A percentile compares a stretch with the other conserved stretches of the same genome.
These are phyloP conservation scores for Salvia splendens DNA, from an alignment of 257 asterid species.

Conservation along the genomic window DNA sequence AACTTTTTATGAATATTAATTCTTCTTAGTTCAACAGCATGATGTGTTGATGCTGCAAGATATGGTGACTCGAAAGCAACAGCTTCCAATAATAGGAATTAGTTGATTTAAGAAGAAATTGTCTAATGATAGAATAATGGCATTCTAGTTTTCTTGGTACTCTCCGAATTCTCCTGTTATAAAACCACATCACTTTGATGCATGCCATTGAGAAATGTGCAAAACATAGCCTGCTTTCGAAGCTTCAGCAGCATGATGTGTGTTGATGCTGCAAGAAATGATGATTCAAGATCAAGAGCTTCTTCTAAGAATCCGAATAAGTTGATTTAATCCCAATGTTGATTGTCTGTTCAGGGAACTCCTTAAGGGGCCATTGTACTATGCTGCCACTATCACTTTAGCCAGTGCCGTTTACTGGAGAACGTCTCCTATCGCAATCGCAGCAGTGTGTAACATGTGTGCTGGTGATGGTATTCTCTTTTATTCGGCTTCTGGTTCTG, in stretches of 20 bases:
- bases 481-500: neutral
- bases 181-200: conserved; percentile 9
- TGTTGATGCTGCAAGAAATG: conserved; percentile 6
- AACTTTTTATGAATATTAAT: conserved; percentile 1
- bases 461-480: conserved; percentile 85
- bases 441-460: conserved; percentile 83
- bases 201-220: neutral
- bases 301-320: neutral
- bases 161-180: neutral
- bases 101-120: neutral
- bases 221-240: conserved; percentile 1
- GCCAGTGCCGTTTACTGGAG: conserved; percentile 88
- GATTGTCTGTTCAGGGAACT: conserved; percentile 64
- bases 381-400: conserved; percentile 72
- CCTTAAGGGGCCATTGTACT: conserved; percentile 91
- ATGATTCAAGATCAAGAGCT: neutral
- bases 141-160: conserved; percentile 1
- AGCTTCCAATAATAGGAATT: neutral
- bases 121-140: neutral
- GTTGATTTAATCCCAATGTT: conserved; percentile 2
- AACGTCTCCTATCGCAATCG: conserved; percentile 83
- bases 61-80: neutral
- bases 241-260: conserved; percentile 8
- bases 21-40: neutral
- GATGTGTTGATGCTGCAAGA: conserved; percentile 5